Conservation (phyloP, 495 filamentous ascomycete species). For the Penicillium fimorum region DNA sequence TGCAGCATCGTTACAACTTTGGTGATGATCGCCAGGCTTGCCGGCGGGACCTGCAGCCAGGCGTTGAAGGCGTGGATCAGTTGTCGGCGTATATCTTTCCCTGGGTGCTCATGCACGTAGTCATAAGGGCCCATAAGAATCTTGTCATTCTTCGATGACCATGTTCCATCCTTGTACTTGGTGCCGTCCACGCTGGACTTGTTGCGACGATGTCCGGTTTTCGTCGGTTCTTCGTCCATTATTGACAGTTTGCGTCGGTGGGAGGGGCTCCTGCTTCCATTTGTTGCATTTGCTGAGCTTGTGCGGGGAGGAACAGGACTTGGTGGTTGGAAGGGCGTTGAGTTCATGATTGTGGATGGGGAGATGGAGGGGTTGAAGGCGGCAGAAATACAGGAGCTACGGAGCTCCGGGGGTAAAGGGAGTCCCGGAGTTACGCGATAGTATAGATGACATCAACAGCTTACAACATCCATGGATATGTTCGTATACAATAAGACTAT, state of each 20-base stretch:
- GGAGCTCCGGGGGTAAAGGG: neutral
- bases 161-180: slow-evolving; percentile 54
- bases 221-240: slow-evolving; percentile 48
- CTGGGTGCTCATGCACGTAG: slow-evolving; percentile 80
- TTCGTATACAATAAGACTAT: neutral
- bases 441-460: neutral
- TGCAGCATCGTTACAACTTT: slow-evolving; percentile 91
- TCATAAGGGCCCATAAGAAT: slow-evolving; percentile 85
- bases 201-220: slow-evolving; percentile 37
- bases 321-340: slow-evolving; percentile 53
- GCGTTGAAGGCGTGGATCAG: slow-evolving; percentile 87
- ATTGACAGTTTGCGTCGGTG: slow-evolving; percentile 43
- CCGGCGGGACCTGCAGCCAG: slow-evolving; percentile 80
- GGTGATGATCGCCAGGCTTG: slow-evolving; percentile 77
- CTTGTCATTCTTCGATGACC: slow-evolving; percentile 70
- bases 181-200: slow-evolving; percentile 50
- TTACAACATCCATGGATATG: neutral
- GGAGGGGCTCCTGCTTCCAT: slow-evolving; percentile 26
- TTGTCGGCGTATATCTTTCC: slow-evolving; percentile 86
- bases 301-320: slow-evolving; percentile 71
- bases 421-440: neutral
- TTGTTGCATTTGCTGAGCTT: slow-evolving; percentile 58
- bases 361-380: slow-evolving; percentile 6
- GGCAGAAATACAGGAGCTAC: neutral
- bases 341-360: slow-evolving; percentile 16